phyloP scores from a whole-genome alignment of 805 yeast genomes.

The Saccharomycopsis guyanensis region DNA sequence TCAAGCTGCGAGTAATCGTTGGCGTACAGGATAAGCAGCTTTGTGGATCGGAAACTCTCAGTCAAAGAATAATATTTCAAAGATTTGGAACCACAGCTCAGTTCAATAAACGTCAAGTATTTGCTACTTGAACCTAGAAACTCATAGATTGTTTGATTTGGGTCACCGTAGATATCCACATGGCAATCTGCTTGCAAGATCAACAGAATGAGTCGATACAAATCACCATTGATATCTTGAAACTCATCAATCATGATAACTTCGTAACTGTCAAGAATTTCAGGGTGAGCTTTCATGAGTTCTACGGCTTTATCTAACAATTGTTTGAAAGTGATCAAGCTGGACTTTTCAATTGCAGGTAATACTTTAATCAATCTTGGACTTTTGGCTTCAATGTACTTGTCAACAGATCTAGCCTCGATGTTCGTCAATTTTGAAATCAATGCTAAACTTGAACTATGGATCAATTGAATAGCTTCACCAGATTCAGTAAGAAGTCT shows the following conservation, averaged over 20 bases:
- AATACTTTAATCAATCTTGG: not conserved
- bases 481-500: slow-evolving; percentile 45
- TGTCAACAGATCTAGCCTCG: not conserved
- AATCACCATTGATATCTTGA: slow-evolving; percentile 55
- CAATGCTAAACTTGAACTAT: not conserved
- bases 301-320: not conserved
- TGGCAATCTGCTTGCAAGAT: slow-evolving; percentile 33
- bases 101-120: not conserved
- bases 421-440: not conserved
- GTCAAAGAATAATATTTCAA: slow-evolving; percentile 24
- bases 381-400: not conserved
- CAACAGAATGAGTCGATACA: slow-evolving; percentile 38
- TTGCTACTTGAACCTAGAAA: slow-evolving; percentile 43
- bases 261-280: slow-evolving; percentile 26
- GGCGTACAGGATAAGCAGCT: slow-evolving; percentile 44
- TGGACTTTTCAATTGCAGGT: not conserved
- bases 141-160: slow-evolving; percentile 60
- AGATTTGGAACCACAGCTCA: not conserved
- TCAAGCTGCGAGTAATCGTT: slow-evolving; percentile 25
- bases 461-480: not conserved
- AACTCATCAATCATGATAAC: slow-evolving; percentile 62
- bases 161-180: slow-evolving; percentile 63
- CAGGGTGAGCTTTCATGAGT: slow-evolving; percentile 17
- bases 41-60: slow-evolving; percentile 56
- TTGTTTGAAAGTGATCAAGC: slow-evolving; percentile 4